These are phyloP conservation scores for Solioccasus polychromus DNA, from an alignment of 768 basidiomycete species.

Conservation along the genomic window DNA sequence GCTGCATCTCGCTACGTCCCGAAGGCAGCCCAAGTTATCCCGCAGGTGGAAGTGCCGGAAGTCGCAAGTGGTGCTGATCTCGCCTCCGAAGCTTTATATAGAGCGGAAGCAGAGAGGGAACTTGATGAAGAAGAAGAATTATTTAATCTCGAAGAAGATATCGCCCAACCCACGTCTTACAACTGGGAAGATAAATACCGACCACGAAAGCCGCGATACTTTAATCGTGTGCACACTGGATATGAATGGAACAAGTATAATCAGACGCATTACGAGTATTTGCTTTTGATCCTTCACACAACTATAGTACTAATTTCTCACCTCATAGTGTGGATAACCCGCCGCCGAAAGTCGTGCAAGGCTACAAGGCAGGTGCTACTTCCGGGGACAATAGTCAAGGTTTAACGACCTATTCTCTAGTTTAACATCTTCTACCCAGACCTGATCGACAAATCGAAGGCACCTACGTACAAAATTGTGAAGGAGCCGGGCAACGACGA, in stretches of 20 bases:
- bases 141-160: slow-evolving; percentile 91
- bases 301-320: slow-evolving; percentile 11
- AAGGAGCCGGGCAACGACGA: slow-evolving; percentile 95
- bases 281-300: not conserved
- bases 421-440: slow-evolving; percentile 99
- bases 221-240: slow-evolving; percentile 98
- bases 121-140: slow-evolving; percentile 95
- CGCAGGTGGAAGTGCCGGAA: slow-evolving; percentile 56
- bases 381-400: not conserved
- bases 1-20: slow-evolving; percentile 87
- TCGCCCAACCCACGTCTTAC: slow-evolving; percentile 79
- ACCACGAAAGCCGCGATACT: slow-evolving; percentile 95
- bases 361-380: slow-evolving; percentile 72
- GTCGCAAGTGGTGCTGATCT: slow-evolving; percentile 65
- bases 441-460: slow-evolving; percentile 96
- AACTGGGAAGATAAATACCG: slow-evolving; percentile 99
- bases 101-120: slow-evolving; percentile 88
- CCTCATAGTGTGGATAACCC: slow-evolving; percentile 87
- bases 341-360: slow-evolving; percentile 98
- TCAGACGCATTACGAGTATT: slow-evolving; percentile 97
- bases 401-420: slow-evolving; percentile 33
- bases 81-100: slow-evolving; percentile 86
- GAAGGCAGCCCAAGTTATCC: slow-evolving; percentile 60
- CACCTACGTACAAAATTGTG: slow-evolving; percentile 94
- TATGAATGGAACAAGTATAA: slow-evolving; percentile 99